Evolutionary conservation across 805 yeast species (phyloP).

Genomic region (Naumovozyma dairenensis): DNA sequence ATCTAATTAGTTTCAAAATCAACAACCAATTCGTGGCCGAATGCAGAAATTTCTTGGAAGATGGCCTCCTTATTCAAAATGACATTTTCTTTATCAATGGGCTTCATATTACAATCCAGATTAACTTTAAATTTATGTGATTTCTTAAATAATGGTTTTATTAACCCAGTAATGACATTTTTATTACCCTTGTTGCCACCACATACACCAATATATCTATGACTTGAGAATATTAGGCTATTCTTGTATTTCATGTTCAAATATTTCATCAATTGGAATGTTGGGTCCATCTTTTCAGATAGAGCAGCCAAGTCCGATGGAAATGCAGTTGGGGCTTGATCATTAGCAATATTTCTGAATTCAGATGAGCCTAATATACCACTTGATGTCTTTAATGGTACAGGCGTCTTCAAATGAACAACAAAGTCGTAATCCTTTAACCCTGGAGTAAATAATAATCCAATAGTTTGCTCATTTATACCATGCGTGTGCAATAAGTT

Average conservation of each 20-base stretch:
- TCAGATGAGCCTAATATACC: conserved; percentile 48
- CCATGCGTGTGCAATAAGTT: conserved; percentile 43
- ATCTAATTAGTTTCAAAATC: conserved; percentile 27
- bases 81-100: conserved; percentile 44
- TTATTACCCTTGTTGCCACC: conserved; percentile 45
- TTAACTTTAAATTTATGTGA: conserved; percentile 71
- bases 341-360: conserved; percentile 47
- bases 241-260: conserved; percentile 55
- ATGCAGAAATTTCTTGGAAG: conserved; percentile 55
- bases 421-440: conserved; percentile 77
- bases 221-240: conserved; percentile 59
- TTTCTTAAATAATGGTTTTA: conserved; percentile 54
- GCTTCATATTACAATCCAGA: conserved; percentile 62
- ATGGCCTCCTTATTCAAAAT: conserved; percentile 62
- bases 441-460: conserved; percentile 68
- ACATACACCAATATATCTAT: conserved; percentile 41
- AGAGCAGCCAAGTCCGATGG: conserved; percentile 32
- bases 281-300: conserved; percentile 48
- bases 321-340: conserved; percentile 22
- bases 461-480: conserved; percentile 34
- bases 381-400: conserved; percentile 35
- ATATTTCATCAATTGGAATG: conserved; percentile 49
- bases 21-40: conserved; percentile 58
- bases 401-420: conserved; percentile 43
- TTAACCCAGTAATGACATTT: conserved; percentile 68